These are phyloP conservation scores for button mushroom (Agaricus bisporus) DNA, from an alignment of 768 basidiomycete species.

Conservation along the genomic window DNA sequence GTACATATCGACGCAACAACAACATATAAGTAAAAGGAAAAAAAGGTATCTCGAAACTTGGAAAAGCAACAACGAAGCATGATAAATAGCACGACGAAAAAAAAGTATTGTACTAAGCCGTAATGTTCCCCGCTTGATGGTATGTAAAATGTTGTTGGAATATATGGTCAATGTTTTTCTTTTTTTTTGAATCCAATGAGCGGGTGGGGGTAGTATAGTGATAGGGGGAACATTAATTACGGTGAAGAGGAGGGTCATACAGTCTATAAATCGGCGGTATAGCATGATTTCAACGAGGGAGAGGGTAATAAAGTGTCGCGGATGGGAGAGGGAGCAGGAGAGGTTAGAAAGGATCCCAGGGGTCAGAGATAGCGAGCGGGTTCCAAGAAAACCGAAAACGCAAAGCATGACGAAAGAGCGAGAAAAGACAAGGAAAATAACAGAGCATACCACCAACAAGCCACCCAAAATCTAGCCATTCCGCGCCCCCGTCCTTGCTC, in stretches of 20 bases:
- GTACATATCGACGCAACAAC: background rate
- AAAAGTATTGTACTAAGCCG: too few relatives aligned
- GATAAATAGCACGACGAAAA: too few relatives aligned
- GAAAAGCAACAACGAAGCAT: too few relatives aligned
- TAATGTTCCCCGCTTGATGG: too few relatives aligned
- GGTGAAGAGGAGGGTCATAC: constrained; percentile 1
- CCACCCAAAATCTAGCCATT: constrained; percentile 26
- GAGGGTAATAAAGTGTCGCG: too few relatives aligned
- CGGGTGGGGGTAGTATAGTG: too few relatives aligned
- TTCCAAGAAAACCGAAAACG: constrained; percentile 26
- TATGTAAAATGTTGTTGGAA: too few relatives aligned
- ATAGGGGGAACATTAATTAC: background rate
- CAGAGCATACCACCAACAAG: background rate
- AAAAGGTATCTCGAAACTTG: too few relatives aligned
- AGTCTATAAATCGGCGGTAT: background rate
- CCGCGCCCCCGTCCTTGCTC: constrained; percentile 42
- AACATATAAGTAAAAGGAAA: background rate
- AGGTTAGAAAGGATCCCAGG: background rate
- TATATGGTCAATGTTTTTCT: too few relatives aligned
- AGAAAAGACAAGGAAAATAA: background rate
- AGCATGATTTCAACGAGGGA: background rate
- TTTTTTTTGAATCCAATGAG: too few relatives aligned
- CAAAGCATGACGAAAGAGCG: constrained; percentile 14
- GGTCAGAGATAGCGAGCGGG: constrained; percentile 9
- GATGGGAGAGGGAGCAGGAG: too few relatives aligned